Conservation (phyloP, 2,329 filamentous ascomycete species). For the Fusarium caatingaense region DNA sequence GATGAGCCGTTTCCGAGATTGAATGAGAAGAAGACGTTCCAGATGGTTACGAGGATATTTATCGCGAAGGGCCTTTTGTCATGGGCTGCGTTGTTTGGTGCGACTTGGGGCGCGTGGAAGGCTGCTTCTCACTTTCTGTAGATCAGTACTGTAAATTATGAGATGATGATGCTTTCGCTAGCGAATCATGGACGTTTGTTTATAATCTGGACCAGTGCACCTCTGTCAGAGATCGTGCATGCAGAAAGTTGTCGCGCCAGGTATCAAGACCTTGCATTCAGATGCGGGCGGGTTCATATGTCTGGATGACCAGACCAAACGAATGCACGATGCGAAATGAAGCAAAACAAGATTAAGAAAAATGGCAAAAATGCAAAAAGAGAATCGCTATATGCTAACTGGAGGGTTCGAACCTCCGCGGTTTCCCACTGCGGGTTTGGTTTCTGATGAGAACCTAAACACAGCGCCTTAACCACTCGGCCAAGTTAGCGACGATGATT, state of each 20-base stretch:
- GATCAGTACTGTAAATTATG: accelerated
- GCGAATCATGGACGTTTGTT: too few relatives aligned
- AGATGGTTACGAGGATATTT: constrained; percentile 27
- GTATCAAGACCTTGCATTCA: too few relatives aligned
- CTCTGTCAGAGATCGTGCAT: too few relatives aligned
- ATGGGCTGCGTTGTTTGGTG: constrained; percentile 22
- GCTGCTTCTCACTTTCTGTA: constrained; percentile 5
- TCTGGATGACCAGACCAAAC: too few relatives aligned
- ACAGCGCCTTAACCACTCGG: constrained; percentile 44
- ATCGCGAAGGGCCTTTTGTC: constrained; percentile 29
- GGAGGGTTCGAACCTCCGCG: constrained; percentile 44
- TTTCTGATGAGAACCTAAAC: constrained; percentile 41
- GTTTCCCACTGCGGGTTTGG: constrained; percentile 44
- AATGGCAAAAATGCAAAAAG: not conserved
- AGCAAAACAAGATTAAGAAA: too few relatives aligned
- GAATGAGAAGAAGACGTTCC: constrained; percentile 37
- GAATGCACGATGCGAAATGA: too few relatives aligned
- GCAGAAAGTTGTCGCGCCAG: too few relatives aligned
- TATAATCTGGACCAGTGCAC: accelerated
- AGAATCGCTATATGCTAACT: constrained; percentile 35
- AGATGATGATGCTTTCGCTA: accelerated
- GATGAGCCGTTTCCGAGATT: constrained; percentile 30
- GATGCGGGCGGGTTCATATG: too few relatives aligned
- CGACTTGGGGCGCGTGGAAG: constrained; percentile 28
- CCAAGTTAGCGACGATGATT: constrained; percentile 41